A percentile compares a stretch with the other conserved stretches of the same genome.
These are phyloP conservation scores for Suillus americanus DNA, from an alignment of 768 basidiomycete species.

Conservation along the genomic window DNA sequence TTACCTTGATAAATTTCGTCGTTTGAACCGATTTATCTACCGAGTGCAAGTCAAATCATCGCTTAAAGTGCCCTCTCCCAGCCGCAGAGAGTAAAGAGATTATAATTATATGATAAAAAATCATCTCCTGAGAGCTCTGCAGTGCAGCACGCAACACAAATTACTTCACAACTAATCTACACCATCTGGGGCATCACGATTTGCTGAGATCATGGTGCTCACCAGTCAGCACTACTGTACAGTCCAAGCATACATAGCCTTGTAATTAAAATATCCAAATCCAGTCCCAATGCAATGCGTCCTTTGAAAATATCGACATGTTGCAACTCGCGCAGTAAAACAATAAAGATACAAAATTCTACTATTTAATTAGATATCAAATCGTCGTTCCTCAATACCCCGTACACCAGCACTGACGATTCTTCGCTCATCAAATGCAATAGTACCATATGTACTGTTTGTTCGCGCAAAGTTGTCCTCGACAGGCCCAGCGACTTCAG, in stretches of 20 bases:
- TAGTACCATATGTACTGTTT: slow-evolving; percentile 36
- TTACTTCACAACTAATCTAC: background rate
- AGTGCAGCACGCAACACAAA: too few relatives aligned
- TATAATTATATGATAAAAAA: too few relatives aligned
- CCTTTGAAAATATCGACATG: too few relatives aligned
- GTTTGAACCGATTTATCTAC: background rate
- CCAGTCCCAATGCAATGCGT: background rate
- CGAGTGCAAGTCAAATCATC: too few relatives aligned
- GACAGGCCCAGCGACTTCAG: slow-evolving; percentile 30
- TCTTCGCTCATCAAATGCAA: slow-evolving; percentile 74
- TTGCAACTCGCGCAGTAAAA: background rate
- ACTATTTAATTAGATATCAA: slow-evolving; percentile 27
- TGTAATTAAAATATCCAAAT: too few relatives aligned
- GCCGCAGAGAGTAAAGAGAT: too few relatives aligned
- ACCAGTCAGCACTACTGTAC: too few relatives aligned
- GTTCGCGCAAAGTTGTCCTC: slow-evolving; percentile 37
- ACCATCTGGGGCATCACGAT: background rate
- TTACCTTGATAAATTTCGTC: background rate
- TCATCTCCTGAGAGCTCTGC: too few relatives aligned
- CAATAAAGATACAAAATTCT: background rate
- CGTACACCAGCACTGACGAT: slow-evolving; percentile 50
- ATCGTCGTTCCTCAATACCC: slow-evolving; percentile 34
- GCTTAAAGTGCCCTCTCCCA: too few relatives aligned
- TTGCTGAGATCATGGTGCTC: too few relatives aligned
- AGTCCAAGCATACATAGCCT: too few relatives aligned